A percentile compares a stretch with the other conserved stretches of the same genome.
phyloP scores from a whole-genome alignment of 306 rosid genomes.

The Sechiopsis laciniata region DNA sequence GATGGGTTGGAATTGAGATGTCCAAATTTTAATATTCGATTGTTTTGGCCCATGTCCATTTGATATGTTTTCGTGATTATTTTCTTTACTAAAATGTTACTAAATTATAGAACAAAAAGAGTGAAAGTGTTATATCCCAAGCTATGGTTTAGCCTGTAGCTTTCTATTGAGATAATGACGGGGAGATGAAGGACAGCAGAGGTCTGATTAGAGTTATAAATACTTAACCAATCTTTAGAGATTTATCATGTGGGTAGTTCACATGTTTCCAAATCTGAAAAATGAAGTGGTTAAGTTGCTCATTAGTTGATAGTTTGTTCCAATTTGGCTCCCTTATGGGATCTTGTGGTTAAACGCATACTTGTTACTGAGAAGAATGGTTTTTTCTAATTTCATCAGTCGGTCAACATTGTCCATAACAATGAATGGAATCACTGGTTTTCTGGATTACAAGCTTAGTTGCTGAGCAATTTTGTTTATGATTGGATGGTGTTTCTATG shows the following conservation, averaged over 20 bases:
- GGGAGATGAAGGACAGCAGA: not conserved
- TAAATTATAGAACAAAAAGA: not conserved
- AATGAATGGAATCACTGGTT: not conserved
- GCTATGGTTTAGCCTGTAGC: not conserved
- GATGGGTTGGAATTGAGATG: constrained; percentile 16
- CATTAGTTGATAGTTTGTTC: not conserved
- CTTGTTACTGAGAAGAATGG: not conserved
- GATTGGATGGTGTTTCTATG: not conserved
- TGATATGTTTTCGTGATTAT: not conserved
- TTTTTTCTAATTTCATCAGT: not conserved
- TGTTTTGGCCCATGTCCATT: not conserved
- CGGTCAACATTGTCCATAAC: not conserved
- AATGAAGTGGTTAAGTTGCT: not conserved
- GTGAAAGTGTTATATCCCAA: not conserved
- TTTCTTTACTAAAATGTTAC: not conserved
- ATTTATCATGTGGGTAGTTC: not conserved
- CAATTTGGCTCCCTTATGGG: not conserved
- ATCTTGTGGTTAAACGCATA: not conserved
- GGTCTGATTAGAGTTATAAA: not conserved
- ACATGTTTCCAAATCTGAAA: too few relatives aligned
- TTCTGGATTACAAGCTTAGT: not conserved
- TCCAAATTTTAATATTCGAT: not conserved
- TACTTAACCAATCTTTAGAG: not conserved
- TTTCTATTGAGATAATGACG: not conserved
- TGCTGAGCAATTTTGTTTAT: constrained; percentile 8